A percentile compares a stretch with the other conserved stretches of the same genome.
phyloP scores from a whole-genome alignment of 768 basidiomycete genomes.

The Lentinula sp. region DNA sequence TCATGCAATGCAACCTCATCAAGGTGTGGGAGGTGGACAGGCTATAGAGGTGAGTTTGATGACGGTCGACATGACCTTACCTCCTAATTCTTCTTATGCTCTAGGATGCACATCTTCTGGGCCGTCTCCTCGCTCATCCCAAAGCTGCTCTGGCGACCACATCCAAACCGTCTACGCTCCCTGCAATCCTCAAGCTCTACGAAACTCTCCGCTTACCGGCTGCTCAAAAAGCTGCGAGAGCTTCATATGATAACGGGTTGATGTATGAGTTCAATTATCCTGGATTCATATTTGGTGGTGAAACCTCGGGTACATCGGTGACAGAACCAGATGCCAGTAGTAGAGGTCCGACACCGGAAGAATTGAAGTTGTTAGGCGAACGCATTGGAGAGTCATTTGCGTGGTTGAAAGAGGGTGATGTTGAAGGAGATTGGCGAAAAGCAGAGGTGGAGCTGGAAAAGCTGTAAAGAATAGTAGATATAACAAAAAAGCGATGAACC shows the following conservation, averaged over 20 bases:
- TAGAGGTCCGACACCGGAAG: neutral
- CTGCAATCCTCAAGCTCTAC: constrained; percentile 13
- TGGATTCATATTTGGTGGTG: constrained; percentile 5
- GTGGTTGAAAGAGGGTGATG: constrained; percentile 16
- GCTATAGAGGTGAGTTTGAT: constrained; percentile 14
- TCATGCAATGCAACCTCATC: constrained; percentile 20
- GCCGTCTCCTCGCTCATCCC: constrained; percentile 12
- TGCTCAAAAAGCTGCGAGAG: constrained; percentile 10
- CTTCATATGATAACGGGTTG: constrained; percentile 13
- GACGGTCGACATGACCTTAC: neutral
- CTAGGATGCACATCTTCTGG: constrained; percentile 18
- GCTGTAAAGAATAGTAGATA: neutral
- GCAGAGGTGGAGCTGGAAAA: constrained; percentile 7
- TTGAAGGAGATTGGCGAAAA: constrained; percentile 13
- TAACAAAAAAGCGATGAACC: neutral
- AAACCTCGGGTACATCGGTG: neutral
- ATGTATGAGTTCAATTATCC: constrained; percentile 14
- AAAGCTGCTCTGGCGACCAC: neutral
- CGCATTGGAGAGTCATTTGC: constrained; percentile 12
- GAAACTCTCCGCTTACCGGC: constrained; percentile 14
- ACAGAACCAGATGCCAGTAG: neutral
- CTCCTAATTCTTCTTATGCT: neutral
- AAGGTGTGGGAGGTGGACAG: constrained; percentile 20
- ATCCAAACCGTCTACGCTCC: constrained; percentile 9
- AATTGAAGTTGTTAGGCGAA: constrained; percentile 9